Conservation (phyloP, 164 flowering plant genomes). For the Vitis vinifera region DNA sequence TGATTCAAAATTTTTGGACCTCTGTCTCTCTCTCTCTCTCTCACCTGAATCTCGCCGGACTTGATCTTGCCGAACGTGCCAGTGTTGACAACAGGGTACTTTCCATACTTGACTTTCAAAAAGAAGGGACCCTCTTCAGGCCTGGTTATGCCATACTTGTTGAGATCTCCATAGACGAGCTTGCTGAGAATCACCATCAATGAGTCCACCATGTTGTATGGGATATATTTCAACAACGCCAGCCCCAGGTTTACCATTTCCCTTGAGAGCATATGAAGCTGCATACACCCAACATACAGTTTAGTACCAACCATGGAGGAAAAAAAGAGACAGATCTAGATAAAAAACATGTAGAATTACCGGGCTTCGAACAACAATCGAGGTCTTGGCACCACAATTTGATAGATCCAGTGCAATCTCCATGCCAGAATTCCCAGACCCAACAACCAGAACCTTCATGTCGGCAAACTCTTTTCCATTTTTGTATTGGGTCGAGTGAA, state of each 20-base stretch:
- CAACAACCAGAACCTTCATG: conserved; percentile 63
- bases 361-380: conserved; percentile 46
- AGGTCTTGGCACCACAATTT: conserved; percentile 44
- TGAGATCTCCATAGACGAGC: conserved; percentile 39
- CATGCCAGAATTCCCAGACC: conserved; percentile 79
- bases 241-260: conserved; percentile 24
- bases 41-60: conserved; percentile 52
- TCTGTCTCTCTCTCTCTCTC: background rate
- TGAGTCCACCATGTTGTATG: conserved; percentile 28
- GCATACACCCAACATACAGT: conserved; percentile 2
- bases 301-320: background rate
- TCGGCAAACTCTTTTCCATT: conserved; percentile 33
- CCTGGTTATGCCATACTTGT: conserved; percentile 39
- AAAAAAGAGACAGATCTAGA: background rate
- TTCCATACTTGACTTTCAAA: conserved; percentile 35
- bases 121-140: conserved; percentile 46
- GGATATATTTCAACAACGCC: conserved; percentile 21
- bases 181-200: conserved; percentile 31
- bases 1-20: background rate
- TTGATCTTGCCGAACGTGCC: conserved; percentile 44
- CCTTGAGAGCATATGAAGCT: conserved; percentile 45
- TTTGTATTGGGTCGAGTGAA: conserved; percentile 47
- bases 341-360: conserved; percentile 14
- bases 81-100: conserved; percentile 40
- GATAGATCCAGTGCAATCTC: conserved; percentile 60